Percentiles rank a stretch among this genome's conserved stretches.
phyloP scores from a whole-genome alignment of 805 yeast genomes.

The Candida khao-thaluensis region DNA sequence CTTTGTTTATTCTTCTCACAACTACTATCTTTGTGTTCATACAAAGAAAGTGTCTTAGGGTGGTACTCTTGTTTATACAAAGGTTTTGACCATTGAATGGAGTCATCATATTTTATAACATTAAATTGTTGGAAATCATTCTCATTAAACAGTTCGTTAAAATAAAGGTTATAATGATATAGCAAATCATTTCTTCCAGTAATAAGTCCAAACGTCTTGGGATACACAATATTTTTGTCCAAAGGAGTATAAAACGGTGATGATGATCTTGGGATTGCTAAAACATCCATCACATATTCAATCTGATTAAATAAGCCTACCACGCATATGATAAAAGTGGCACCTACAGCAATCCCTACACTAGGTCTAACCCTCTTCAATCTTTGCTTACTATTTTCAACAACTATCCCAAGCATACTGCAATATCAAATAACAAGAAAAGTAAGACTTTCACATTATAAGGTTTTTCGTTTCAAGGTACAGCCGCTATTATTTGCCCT shows the following conservation, averaged over 20 bases:
- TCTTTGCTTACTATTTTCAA: not conserved
- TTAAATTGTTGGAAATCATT: not conserved
- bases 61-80: constrained; percentile 4
- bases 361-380: not conserved
- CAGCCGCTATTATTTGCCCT: constrained; percentile 2
- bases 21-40: constrained; percentile 4
- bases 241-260: not conserved
- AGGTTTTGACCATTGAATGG: constrained; percentile 8
- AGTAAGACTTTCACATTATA: too few relatives aligned
- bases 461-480: not conserved
- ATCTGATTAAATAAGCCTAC: constrained; percentile 1
- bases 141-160: constrained; percentile 10
- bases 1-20: constrained; percentile 9
- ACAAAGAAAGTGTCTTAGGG: constrained; percentile 7
- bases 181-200: constrained; percentile 5
- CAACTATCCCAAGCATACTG: not conserved
- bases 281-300: not conserved
- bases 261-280: not conserved
- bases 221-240: constrained; percentile 12
- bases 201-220: constrained; percentile 5
- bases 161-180: constrained; percentile 13
- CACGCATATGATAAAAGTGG: not conserved
- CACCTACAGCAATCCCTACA: not conserved
- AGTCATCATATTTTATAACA: constrained; percentile 12
- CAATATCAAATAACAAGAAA: not conserved